Conservation (phyloP, 805 yeast genomes). For the Metschnikowia drakensbergensis region DNA sequence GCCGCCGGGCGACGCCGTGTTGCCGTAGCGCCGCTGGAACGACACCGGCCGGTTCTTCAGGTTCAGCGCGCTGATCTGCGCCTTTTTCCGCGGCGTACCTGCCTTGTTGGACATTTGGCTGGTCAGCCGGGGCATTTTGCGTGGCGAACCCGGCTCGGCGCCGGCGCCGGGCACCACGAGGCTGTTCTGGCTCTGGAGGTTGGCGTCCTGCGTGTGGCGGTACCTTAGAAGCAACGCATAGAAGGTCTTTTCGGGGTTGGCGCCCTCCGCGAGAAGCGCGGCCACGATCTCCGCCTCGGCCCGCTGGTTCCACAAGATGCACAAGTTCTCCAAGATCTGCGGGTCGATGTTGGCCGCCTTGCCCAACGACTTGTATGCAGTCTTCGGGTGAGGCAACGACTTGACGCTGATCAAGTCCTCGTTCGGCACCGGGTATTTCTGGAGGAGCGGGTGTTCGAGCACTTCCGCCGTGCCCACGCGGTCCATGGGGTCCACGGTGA, state of each 20-base stretch:
- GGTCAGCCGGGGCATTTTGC: conserved; percentile 14
- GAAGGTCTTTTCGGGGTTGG: conserved; percentile 45
- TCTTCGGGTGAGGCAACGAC: conserved; percentile 52
- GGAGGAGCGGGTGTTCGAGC: conserved; percentile 52
- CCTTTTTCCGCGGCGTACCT: conserved; percentile 19
- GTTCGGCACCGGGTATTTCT: conserved; percentile 47
- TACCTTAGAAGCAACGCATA: conserved; percentile 44
- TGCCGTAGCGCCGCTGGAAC: conserved; percentile 38
- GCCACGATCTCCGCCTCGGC: conserved; percentile 37
- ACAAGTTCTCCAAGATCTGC: conserved; percentile 51
- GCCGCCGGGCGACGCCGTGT: conserved; percentile 14
- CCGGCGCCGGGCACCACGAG: neutral
- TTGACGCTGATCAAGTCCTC: conserved; percentile 43
- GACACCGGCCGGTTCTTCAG: conserved; percentile 37
- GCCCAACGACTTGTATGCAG: conserved; percentile 49
- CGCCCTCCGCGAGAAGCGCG: conserved; percentile 35
- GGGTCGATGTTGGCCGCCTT: conserved; percentile 47
- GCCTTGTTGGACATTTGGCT: conserved; percentile 7
- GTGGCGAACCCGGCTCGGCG: conserved; percentile 13
- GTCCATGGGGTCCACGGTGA: conserved; percentile 64
- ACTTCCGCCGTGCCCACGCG: conserved; percentile 69
- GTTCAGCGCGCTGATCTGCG: conserved; percentile 34
- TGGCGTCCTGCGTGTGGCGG: conserved; percentile 36
- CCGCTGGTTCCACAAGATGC: conserved; percentile 58
- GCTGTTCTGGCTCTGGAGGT: conserved; percentile 10